Base-by-base conservation (phyloP, 371 early-diverging fungal species). In the Coemansia sp. region DNA sequence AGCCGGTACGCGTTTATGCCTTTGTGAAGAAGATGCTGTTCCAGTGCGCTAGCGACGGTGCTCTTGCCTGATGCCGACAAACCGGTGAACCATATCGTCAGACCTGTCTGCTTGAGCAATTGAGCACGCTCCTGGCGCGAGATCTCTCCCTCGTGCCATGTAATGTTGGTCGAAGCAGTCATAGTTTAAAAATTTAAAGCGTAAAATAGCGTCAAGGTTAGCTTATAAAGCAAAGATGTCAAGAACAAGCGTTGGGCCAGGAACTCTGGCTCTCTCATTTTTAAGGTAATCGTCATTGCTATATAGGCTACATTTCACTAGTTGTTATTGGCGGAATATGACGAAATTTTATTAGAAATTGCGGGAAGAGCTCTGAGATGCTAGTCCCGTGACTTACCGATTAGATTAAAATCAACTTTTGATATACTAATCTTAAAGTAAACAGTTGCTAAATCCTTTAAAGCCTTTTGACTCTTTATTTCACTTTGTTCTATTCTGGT, bases 61-160 rank as follows among this genome's bases (percentile, higher is more conserved):
- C 94, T 93, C 75, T 96, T 96, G 37, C 96, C 96, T 3, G 93
- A 92, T 3, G 94, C 96, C 14, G 94, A 94, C n/a, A 96, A 85
- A 39, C 96, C 96, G 28, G 94, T 94, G 68, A 95, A 90, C 94
- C 95, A 96, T 69, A 94, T 84, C 16, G 94, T 94, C 65, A 91
- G 80, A 18, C 94, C 94, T 88, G 90, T 92, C 74, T 93, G 93
- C 47, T 84, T 83, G 52, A 92, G 83, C 33, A 91, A 84, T 20
- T 64, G 63, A 61, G 89, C 87, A 42, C 96, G 89, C 80, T 94
- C 94, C 12, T 82, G 72, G 53, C 89, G 84, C 30, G 92, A 81
- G 68, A 94, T 87, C 61, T 86, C 78, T 63, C 93, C 94, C 12
- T 86, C 85, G 73, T 94, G 94, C 94, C 94, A 95, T 51, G 92